Conservation (phyloP, 1,284 basidiomycete genomes). For the Leccinum holopus region DNA sequence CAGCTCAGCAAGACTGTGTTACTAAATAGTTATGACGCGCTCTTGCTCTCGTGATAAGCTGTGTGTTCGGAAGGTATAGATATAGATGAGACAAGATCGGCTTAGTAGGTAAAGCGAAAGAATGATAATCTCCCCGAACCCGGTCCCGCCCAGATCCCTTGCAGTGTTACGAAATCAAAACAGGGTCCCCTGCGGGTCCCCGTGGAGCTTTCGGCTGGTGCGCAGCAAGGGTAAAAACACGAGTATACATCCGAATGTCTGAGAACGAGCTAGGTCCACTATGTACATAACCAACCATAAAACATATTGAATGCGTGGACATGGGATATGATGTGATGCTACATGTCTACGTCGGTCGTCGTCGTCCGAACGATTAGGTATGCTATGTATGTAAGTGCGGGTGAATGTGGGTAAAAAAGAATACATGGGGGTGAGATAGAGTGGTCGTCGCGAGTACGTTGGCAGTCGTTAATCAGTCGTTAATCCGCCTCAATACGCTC, state of each 20-base stretch:
- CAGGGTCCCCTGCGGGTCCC: neutral
- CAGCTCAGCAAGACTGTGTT: neutral
- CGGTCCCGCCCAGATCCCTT: neutral
- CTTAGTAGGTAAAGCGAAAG: neutral
- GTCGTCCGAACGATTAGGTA: neutral
- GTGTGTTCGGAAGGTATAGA: neutral
- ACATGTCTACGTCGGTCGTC: neutral
- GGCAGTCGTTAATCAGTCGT: neutral
- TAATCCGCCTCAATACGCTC: neutral
- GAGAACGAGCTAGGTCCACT: neutral
- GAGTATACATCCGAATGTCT: neutral
- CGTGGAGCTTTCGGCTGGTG: neutral
- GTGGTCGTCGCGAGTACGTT: neutral
- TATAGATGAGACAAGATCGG: neutral
- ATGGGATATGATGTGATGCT: neutral
- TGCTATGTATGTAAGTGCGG: neutral
- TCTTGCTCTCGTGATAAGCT: neutral
- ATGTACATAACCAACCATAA: neutral
- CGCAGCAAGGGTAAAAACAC: neutral
- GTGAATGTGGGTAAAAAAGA: neutral
- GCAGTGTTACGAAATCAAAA: neutral
- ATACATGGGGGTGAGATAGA: neutral
- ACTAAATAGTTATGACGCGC: neutral
- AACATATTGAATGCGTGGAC: neutral
- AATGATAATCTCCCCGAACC: neutral